Base-by-base conservation (phyloP, 306 rosid genomes). In the Cyclanthera cordifolia region DNA sequence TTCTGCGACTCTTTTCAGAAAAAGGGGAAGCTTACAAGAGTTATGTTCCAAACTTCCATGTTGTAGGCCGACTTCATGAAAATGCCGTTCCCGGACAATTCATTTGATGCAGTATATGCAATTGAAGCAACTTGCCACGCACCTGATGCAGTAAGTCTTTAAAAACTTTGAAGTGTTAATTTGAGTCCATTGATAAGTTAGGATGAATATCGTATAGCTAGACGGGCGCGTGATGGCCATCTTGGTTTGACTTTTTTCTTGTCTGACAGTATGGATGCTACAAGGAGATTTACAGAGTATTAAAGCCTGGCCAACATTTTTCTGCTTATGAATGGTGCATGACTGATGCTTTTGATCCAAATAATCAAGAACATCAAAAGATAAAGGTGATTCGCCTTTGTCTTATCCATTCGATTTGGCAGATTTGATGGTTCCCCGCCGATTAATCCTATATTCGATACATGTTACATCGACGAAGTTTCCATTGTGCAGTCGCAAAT, bases 121-220 rank as follows among this genome's bases (percentile, higher is more conserved):
- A 94, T 94, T 79, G 99, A 94, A 83, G 97, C 99, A 53, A 94
- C 99, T 72, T 94, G 99, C 85, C 99, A 94, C 79, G 99, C 99
- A 70, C 96, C 99, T 0, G 96, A 94, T 77, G 95, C 97, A 14
- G 97, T 91, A 80, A 59, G 91, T 59, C 67, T 37, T 53, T 54
- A 43, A 53, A 65, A 37, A 23, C 14, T 23, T 21, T 7, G 23
- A 51, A 15, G 47, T 15, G 49, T 70, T 60, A 67, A 37, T 6
- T 69, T 59, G 67, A 53, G 20, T 9, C n/a, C n/a, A n/a, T n/a
- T n/a, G n/a, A n/a, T n/a, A n/a, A n/a, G n/a, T n/a, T n/a, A n/a
- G n/a, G n/a, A n/a, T n/a, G n/a, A n/a, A n/a, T n/a, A n/a, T n/a
- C n/a, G n/a, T n/a, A n/a, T n/a, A n/a, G n/a, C n/a, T n/a, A n/a